Evolutionary conservation across 345 rosid species (phyloP).

Genomic region (Linum tenue): DNA sequence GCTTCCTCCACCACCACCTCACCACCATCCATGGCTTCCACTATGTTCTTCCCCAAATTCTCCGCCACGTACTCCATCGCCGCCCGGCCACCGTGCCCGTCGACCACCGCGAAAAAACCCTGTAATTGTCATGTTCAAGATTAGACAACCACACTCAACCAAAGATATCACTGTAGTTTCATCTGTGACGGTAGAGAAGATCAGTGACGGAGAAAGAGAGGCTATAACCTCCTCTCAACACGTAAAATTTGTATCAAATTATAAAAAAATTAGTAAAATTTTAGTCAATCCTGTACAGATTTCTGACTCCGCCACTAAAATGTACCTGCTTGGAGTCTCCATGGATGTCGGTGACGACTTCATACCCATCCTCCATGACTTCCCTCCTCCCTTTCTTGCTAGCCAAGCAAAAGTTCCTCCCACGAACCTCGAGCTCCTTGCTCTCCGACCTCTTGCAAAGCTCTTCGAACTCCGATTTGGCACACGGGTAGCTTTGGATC

Average conservation of each 20-base stretch:
- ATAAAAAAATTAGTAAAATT: too few species aligned
- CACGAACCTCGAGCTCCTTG: slow-evolving; percentile 29
- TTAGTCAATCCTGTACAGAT: too few species aligned
- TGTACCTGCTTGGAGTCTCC: slow-evolving; percentile 30
- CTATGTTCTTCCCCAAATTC: slow-evolving; percentile 41
- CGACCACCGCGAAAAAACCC: slow-evolving; percentile 45
- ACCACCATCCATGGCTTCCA: slow-evolving; percentile 17
- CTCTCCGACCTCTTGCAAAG: slow-evolving; percentile 14
- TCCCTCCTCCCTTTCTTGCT: slow-evolving; percentile 43
- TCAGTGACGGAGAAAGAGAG: too few species aligned
- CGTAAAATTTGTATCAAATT: too few species aligned
- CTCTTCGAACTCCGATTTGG: slow-evolving; percentile 7
- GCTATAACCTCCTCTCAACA: too few species aligned
- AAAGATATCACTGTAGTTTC: too few species aligned
- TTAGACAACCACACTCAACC: too few species aligned
- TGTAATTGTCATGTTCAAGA: slow-evolving; percentile 3
- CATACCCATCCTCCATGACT: slow-evolving; percentile 40
- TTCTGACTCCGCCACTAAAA: too few species aligned
- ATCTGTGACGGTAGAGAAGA: too few species aligned
- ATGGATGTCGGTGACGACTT: slow-evolving; percentile 10
- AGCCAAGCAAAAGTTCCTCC: slow-evolving; percentile 32
- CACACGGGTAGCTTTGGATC: slow-evolving; percentile 3
- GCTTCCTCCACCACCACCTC: slow-evolving; percentile 19
- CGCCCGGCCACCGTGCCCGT: slow-evolving; percentile 45
- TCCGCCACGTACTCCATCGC: slow-evolving; percentile 37